Conservation (phyloP, 192 early-diverging fungal species). For the Backusella psychrophila region DNA sequence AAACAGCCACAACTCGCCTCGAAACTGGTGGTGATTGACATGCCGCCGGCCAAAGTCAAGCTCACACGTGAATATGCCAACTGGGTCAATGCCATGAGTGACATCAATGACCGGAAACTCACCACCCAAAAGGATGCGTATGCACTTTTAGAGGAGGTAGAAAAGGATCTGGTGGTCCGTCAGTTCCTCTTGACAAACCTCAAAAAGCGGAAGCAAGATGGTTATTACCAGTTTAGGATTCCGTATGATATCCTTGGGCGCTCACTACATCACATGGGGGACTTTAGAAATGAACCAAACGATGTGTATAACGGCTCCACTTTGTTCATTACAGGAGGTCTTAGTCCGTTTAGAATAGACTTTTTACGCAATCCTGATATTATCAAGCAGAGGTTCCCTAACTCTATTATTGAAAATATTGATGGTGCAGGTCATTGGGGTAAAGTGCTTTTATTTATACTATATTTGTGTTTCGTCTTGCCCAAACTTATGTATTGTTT, state of each 20-base stretch:
- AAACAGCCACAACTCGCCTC: conserved; percentile 46
- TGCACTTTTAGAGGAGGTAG: conserved; percentile 45
- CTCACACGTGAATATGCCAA: conserved; percentile 52
- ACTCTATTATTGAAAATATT: conserved; percentile 57
- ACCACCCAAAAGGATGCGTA: conserved; percentile 61
- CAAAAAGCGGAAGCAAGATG: conserved; percentile 47
- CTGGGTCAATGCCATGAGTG: conserved; percentile 56
- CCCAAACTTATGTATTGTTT: background rate
- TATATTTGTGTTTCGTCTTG: background rate
- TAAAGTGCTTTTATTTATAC: conserved; percentile 19
- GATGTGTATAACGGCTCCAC: conserved; percentile 57
- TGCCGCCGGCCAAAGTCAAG: conserved; percentile 50
- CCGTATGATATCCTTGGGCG: conserved; percentile 66
- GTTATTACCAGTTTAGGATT: conserved; percentile 63
- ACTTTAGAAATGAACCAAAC: conserved; percentile 42
- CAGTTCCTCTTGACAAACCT: conserved; percentile 93
- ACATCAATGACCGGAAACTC: conserved; percentile 48
- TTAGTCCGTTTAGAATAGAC: conserved; percentile 64
- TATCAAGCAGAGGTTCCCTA: conserved; percentile 74
- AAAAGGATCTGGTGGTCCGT: conserved; percentile 54
- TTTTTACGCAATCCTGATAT: conserved; percentile 35
- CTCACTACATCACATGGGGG: conserved; percentile 49
- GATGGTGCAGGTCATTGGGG: conserved; percentile 90
- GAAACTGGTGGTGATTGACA: conserved; percentile 66
- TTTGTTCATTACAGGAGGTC: conserved; percentile 77